These are phyloP conservation scores for Lachancea waltii DNA, from an alignment of 805 yeast species.

Conservation along the genomic window DNA sequence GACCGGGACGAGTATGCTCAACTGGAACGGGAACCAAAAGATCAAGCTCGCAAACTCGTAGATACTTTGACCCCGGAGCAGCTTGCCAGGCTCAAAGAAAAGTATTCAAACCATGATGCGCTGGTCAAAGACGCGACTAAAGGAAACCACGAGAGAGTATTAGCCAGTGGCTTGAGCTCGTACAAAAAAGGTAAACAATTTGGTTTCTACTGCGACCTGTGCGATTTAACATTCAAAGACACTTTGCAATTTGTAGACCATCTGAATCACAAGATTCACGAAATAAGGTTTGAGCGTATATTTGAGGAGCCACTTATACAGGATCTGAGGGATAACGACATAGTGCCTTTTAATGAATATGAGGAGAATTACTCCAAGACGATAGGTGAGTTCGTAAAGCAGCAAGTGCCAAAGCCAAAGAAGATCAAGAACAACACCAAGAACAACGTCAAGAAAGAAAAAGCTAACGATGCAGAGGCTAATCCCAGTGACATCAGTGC, in stretches of 20 bases:
- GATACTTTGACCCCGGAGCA: constrained; percentile 13
- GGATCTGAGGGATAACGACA: constrained; percentile 33
- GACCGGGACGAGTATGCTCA: constrained; percentile 57
- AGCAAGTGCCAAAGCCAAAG: constrained; percentile 29
- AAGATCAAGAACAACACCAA: constrained; percentile 31
- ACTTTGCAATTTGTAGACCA: constrained; percentile 78
- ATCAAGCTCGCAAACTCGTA: constrained; percentile 16
- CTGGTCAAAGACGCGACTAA: constrained; percentile 23
- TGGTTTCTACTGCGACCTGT: constrained; percentile 79
- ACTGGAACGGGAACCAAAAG: constrained; percentile 35
- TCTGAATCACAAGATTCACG: constrained; percentile 67
- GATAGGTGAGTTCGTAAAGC: constrained; percentile 28
- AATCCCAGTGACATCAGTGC: constrained; percentile 22
- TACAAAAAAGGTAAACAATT: constrained; percentile 51
- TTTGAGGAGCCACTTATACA: constrained; percentile 29
- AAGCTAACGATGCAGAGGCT: constrained; percentile 15
- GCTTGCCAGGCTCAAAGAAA: constrained; percentile 13
- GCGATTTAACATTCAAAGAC: constrained; percentile 78
- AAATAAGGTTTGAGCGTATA: constrained; percentile 35
- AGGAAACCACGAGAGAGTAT: constrained; percentile 32
- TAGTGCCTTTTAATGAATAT: constrained; percentile 46
- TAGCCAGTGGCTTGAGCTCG: constrained; percentile 28
- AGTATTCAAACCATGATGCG: constrained; percentile 22
- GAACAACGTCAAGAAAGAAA: constrained; percentile 13
- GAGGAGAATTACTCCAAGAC: constrained; percentile 34